phyloP scores from a whole-genome alignment of 352 stramenopile species.

The Phytophthora quininea region DNA sequence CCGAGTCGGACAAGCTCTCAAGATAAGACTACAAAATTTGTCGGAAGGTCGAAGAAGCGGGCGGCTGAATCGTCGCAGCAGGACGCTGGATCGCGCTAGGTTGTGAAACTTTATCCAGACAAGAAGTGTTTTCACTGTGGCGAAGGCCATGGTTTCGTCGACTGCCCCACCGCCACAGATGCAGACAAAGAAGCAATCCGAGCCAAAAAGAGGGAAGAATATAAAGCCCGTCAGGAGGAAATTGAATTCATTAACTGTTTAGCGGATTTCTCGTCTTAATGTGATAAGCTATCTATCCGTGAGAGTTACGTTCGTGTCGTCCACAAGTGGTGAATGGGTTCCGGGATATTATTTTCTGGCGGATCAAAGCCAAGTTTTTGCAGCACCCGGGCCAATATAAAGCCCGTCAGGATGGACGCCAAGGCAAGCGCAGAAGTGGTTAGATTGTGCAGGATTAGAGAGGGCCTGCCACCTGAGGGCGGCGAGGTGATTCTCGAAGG shows the following conservation, averaged over 20 bases:
- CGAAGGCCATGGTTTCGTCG: conserved; percentile 10
- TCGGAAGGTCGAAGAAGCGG: not conserved
- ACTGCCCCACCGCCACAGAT: conserved; percentile 13
- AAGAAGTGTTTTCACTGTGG: conserved; percentile 13
- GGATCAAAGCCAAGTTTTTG: too few relatives aligned
- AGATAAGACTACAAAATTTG: conserved; percentile 2
- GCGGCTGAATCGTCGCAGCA: too few relatives aligned
- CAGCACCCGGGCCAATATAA: too few relatives aligned
- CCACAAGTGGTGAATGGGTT: not conserved
- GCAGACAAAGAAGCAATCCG: conserved; percentile 9
- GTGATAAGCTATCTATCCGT: too few relatives aligned
- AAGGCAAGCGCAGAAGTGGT: not conserved
- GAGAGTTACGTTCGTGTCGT: too few relatives aligned
- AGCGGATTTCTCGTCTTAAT: too few relatives aligned
- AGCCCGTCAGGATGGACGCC: not conserved
- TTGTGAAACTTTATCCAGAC: not conserved
- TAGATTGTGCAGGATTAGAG: conserved; percentile 8
- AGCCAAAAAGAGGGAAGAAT: too few relatives aligned
- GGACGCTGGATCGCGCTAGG: too few relatives aligned
- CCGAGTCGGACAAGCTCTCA: conserved; percentile 5
- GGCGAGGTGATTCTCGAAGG: conserved; percentile 5
- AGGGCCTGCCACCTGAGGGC: conserved; percentile 7
- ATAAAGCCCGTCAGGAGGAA: too few relatives aligned
- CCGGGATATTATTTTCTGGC: too few relatives aligned
- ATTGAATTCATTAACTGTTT: too few relatives aligned